These are phyloP conservation scores for Entomortierella beljakovae DNA, from an alignment of 192 early-diverging fungal genomes.

Conservation along the genomic window DNA sequence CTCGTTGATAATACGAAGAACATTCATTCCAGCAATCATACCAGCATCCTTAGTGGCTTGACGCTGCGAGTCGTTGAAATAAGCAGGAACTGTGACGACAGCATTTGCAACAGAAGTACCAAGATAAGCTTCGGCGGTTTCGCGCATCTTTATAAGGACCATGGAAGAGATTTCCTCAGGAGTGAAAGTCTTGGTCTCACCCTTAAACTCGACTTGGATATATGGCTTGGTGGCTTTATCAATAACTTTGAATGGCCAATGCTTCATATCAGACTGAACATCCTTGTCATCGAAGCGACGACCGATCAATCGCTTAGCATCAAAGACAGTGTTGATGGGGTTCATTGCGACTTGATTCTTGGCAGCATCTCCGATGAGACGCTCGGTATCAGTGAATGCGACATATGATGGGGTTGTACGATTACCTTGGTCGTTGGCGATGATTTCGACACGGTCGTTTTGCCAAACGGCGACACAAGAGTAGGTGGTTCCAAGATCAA, in stretches of 20 bases:
- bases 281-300: conserved; percentile 92
- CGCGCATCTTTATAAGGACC: conserved; percentile 97
- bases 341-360: conserved; percentile 99
- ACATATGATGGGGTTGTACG: conserved; percentile 99
- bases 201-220: conserved; percentile 96
- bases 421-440: conserved; percentile 99
- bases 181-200: conserved; percentile 95
- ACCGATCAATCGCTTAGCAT: conserved; percentile 99
- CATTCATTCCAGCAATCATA: conserved; percentile 90
- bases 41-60: conserved; percentile 99
- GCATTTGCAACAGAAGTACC: conserved; percentile 85
- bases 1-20: conserved; percentile 98
- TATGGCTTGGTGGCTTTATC: conserved; percentile 90
- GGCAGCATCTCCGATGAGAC: conserved; percentile 99
- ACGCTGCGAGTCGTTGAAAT: conserved; percentile 98
- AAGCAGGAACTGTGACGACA: conserved; percentile 95
- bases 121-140: conserved; percentile 92
- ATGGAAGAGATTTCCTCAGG: conserved; percentile 98
- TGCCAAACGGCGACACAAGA: conserved; percentile 86
- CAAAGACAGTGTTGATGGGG: conserved; percentile 97
- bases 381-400: conserved; percentile 96
- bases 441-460: conserved; percentile 90
- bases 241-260: conserved; percentile 95
- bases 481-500: conserved; percentile 70
- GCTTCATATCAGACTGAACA: conserved; percentile 99